Conservation (phyloP, 805 yeast species). For the Candida cerambycidarum region DNA sequence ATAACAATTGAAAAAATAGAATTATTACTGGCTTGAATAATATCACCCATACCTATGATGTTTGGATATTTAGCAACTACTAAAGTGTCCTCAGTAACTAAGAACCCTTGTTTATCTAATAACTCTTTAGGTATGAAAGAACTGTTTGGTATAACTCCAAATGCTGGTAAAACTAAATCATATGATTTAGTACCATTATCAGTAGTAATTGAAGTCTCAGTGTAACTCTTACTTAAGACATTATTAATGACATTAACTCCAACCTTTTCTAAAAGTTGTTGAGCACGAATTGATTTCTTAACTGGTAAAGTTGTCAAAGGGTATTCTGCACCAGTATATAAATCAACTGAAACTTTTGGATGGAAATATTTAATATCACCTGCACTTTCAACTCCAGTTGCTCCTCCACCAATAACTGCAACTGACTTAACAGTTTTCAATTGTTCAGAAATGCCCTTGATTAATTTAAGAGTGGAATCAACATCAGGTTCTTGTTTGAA, state of each 20-base stretch:
- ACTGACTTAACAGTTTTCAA: slow-evolving; percentile 25
- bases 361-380: slow-evolving; percentile 32
- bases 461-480: slow-evolving; percentile 17
- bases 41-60: slow-evolving; percentile 38
- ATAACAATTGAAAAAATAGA: slow-evolving; percentile 3
- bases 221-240: slow-evolving; percentile 6
- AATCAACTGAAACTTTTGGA: slow-evolving; percentile 19
- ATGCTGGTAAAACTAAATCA: slow-evolving; percentile 32
- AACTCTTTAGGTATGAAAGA: slow-evolving; percentile 25
- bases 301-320: slow-evolving; percentile 18
- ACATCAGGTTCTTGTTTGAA: slow-evolving; percentile 25
- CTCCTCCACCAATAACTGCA: slow-evolving; percentile 42
- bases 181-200: slow-evolving; percentile 20
- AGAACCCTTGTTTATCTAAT: slow-evolving; percentile 28
- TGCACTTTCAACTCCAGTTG: slow-evolving; percentile 39
- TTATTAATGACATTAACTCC: slow-evolving; percentile 26
- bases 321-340: slow-evolving; percentile 25
- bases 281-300: slow-evolving; percentile 15
- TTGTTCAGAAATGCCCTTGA: slow-evolving; percentile 13
- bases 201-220: slow-evolving; percentile 14
- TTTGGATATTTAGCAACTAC: slow-evolving; percentile 22
- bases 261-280: slow-evolving; percentile 16
- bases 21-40: slow-evolving; percentile 21
- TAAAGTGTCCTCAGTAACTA: slow-evolving; percentile 27
- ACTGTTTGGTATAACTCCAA: slow-evolving; percentile 30